Conservation (phyloP, 139 green algal species). For the Auxenochlorella pyrenoidosa region DNA sequence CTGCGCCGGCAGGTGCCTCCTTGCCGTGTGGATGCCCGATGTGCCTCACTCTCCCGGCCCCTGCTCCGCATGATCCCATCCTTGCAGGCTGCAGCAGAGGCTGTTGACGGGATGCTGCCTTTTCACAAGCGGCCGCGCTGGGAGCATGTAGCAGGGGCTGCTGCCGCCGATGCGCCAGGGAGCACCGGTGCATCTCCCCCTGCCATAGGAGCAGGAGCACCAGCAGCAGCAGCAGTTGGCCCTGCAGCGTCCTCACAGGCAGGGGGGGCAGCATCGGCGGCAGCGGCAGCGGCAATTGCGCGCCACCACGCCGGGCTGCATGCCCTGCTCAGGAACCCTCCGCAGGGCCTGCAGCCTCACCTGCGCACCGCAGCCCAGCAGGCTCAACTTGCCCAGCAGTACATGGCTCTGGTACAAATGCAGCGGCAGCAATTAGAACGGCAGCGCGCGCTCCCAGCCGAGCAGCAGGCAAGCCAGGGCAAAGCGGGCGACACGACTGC, state of each 20-base stretch:
- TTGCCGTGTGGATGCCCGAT: no score
- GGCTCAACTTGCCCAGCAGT: background rate
- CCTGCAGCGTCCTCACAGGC: background rate
- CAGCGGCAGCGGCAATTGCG: background rate
- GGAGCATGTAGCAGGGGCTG: background rate
- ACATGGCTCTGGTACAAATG: background rate
- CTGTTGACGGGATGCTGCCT: slow-evolving; percentile 1
- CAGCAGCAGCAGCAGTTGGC: background rate
- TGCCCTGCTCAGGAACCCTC: background rate
- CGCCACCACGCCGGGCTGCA: background rate
- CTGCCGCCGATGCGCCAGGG: background rate
- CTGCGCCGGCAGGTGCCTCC: no score
- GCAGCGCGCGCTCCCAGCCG: background rate
- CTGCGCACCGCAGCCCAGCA: background rate
- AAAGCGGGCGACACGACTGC: no score
- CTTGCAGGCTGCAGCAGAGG: background rate
- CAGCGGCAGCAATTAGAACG: background rate
- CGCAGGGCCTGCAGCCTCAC: background rate
- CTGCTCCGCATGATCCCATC: no score
- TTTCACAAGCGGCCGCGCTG: slow-evolving; percentile 18
- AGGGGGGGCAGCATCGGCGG: background rate
- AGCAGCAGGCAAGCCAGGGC: no score
- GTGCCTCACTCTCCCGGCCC: no score
- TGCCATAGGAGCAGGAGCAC: background rate
- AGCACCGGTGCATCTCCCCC: background rate